These are phyloP conservation scores for Trichoderma sp. DNA, from an alignment of 2,329 filamentous ascomycete genomes.

Conservation along the genomic window DNA sequence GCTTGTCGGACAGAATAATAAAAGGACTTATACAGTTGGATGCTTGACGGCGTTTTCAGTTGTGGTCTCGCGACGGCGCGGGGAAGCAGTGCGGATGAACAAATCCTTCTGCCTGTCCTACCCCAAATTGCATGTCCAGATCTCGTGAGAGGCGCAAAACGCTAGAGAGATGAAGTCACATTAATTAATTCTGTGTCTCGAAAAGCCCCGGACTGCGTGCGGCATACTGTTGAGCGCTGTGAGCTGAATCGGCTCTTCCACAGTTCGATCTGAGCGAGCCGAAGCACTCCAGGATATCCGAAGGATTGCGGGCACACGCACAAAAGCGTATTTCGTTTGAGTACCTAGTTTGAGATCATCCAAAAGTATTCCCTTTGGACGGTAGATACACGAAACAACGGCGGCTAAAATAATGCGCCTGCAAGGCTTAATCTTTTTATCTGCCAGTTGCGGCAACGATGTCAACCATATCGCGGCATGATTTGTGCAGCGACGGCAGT, in stretches of 20 bases:
- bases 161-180: background rate
- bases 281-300: background rate
- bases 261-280: background rate
- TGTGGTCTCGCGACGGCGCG: background rate
- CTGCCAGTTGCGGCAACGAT: background rate
- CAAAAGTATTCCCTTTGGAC: background rate
- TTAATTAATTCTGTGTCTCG: background rate
- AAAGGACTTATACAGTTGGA: background rate
- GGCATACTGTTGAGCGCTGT: background rate
- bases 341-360: slow-evolving; percentile 1
- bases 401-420: background rate
- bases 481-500: background rate
- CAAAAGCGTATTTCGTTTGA: background rate
- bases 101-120: background rate
- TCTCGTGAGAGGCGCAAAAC: background rate
- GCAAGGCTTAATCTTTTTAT: background rate
- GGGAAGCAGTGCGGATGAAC: background rate
- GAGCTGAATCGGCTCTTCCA: background rate
- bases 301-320: background rate
- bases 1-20: background rate
- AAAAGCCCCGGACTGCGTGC: background rate
- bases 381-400: background rate
- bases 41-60: background rate
- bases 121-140: background rate
- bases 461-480: background rate